These are phyloP conservation scores for Lipomyces spencermartinsiae DNA, from an alignment of 805 yeast genomes.

Conservation along the genomic window DNA sequence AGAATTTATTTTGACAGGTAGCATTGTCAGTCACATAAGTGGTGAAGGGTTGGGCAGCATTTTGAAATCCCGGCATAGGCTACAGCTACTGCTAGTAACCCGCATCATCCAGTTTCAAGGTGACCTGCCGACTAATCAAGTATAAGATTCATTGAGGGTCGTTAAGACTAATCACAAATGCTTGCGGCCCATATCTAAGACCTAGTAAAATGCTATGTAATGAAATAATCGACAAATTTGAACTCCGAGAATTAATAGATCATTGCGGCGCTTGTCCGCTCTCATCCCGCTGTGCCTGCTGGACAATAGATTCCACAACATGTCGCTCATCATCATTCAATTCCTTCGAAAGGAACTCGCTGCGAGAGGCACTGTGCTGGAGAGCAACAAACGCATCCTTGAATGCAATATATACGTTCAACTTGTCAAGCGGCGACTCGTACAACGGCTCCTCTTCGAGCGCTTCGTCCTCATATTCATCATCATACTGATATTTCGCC, in stretches of 20 bases:
- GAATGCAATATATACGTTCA: constrained; percentile 74
- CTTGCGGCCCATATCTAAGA: constrained; percentile 2
- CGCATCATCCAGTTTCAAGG: background rate
- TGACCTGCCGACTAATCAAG: background rate
- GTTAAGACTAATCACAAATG: background rate
- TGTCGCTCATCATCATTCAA: constrained; percentile 21
- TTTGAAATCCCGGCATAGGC: background rate
- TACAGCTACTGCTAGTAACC: background rate
- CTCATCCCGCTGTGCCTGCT: constrained; percentile 34
- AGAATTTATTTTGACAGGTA: background rate
- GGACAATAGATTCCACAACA: constrained; percentile 23
- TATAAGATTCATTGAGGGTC: background rate
- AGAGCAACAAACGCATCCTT: constrained; percentile 54
- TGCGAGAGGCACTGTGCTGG: constrained; percentile 27
- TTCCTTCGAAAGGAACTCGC: constrained; percentile 24
- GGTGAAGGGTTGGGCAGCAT: background rate
- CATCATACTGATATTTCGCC: constrained; percentile 5
- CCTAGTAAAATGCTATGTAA: background rate
- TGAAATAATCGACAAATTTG: background rate
- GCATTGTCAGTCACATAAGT: background rate
- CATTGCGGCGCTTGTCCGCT: constrained; percentile 1
- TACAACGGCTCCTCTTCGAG: constrained; percentile 82
- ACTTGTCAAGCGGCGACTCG: constrained; percentile 76
- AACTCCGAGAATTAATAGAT: background rate
- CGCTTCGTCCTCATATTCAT: constrained; percentile 44